Conservation (phyloP, 2,329 filamentous ascomycete species). For the Beauveria pseudobassiana region DNA sequence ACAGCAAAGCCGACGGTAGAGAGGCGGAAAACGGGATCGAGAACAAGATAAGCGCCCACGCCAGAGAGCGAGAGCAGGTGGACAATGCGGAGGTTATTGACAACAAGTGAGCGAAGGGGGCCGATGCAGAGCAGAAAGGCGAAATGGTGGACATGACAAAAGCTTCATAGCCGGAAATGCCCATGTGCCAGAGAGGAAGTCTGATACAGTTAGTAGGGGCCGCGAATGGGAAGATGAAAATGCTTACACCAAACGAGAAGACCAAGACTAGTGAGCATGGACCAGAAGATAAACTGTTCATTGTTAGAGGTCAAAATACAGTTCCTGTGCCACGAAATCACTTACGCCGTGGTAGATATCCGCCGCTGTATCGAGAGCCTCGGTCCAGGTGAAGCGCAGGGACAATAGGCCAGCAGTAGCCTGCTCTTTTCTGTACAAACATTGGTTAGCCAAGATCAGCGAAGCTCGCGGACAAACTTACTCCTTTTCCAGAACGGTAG, state of each 20-base stretch:
- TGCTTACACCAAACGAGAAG: constrained; percentile 90
- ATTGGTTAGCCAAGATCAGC: constrained; percentile 15
- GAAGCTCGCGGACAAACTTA: constrained; percentile 38
- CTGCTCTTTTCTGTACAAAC: constrained; percentile 59
- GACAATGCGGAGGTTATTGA: constrained; percentile 60
- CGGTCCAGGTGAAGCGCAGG: constrained; percentile 63
- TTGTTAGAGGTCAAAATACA: constrained; percentile 12
- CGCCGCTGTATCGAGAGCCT: constrained; percentile 71
- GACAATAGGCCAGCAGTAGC: constrained; percentile 63
- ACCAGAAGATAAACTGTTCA: constrained; percentile 84
- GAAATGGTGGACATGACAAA: constrained; percentile 79
- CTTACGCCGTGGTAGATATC: constrained; percentile 87
- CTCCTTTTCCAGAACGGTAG: constrained; percentile 61
- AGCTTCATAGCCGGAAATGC: constrained; percentile 91
- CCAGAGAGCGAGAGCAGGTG: constrained; percentile 75
- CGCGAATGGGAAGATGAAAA: not conserved
- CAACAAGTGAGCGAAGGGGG: constrained; percentile 58
- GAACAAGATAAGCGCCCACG: constrained; percentile 70
- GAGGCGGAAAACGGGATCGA: constrained; percentile 65
- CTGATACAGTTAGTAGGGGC: constrained; percentile 31
- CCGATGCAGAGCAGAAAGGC: constrained; percentile 66
- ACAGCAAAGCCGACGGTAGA: constrained; percentile 77
- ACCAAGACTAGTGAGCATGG: constrained; percentile 81
- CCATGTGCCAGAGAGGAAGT: constrained; percentile 98
- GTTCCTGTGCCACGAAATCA: constrained; percentile 14